A percentile compares a stretch with the other conserved stretches of the same genome.
Conservation (phyloP, 148 eudicot species). For the Fagopyrum esculentum region DNA sequence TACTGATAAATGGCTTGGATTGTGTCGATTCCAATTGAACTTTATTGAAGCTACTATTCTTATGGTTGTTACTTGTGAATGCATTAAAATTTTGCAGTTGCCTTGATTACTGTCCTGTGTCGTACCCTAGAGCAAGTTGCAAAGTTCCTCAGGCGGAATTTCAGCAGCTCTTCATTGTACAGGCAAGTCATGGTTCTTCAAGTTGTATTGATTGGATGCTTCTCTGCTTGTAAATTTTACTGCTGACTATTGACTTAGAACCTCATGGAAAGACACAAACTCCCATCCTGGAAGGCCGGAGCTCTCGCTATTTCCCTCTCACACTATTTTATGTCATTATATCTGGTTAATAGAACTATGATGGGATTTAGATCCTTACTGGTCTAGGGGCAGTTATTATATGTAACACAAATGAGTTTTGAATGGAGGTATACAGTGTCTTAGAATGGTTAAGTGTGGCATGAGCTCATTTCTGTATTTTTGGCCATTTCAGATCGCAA, state of each 20-base stretch:
- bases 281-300: background rate
- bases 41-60: conserved; percentile 1
- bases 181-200: conserved; percentile 31
- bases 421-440: background rate
- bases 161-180: conserved; percentile 71
- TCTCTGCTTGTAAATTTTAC: background rate
- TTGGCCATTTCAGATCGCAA: background rate
- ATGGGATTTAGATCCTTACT: background rate
- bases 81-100: conserved; percentile 51
- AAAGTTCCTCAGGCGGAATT: conserved; percentile 86
- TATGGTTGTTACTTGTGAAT: conserved; percentile 3
- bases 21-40: conserved; percentile 1
- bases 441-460: background rate
- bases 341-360: background rate
- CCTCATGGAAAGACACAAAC: background rate
- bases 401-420: background rate
- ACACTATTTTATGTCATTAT: background rate
- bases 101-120: conserved; percentile 79
- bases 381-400: background rate
- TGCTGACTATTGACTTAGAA: background rate
- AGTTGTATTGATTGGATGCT: background rate
- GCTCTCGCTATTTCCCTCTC: conserved; percentile 2
- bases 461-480: background rate
- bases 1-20: background rate
- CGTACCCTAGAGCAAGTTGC: conserved; percentile 82